These are phyloP conservation scores for Mytilinidion resinicola DNA, from an alignment of 495 filamentous ascomycete genomes.

Conservation along the genomic window DNA sequence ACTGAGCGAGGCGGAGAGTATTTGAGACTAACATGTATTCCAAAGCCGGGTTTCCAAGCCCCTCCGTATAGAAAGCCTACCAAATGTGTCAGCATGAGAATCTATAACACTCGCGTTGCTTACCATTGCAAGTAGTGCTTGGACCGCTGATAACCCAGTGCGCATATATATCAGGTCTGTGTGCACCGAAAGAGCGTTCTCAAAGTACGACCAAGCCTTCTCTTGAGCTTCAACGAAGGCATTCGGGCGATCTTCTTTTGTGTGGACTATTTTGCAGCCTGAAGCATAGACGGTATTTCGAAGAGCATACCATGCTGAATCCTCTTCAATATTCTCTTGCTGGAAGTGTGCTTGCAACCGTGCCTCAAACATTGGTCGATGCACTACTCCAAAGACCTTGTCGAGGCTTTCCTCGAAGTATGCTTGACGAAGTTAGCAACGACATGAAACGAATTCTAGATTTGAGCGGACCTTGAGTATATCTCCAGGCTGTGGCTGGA, in stretches of 20 bases:
- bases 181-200: neutral
- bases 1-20: conserved; percentile 7
- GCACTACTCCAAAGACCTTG: neutral
- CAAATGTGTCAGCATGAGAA: neutral
- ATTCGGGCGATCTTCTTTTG: conserved; percentile 1
- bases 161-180: neutral
- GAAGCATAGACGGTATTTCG: conserved; percentile 14
- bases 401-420: conserved; percentile 15
- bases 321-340: neutral
- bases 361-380: neutral
- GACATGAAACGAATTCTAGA: neutral
- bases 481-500: conserved; percentile 12
- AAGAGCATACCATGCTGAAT: conserved; percentile 12
- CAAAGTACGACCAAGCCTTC: neutral
- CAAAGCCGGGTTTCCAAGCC: conserved; percentile 3
- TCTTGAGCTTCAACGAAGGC: neutral
- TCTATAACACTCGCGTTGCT: neutral
- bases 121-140: neutral
- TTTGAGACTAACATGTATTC: conserved; percentile 15
- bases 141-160: neutral
- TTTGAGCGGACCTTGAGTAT: conserved; percentile 3
- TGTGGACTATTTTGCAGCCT: conserved; percentile 5
- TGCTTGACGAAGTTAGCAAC: neutral
- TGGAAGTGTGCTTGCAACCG: neutral
- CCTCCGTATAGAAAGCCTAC: conserved; percentile 12